phyloP scores from a whole-genome alignment of 352 stramenopile species.

The Globisporangium spiculum region DNA sequence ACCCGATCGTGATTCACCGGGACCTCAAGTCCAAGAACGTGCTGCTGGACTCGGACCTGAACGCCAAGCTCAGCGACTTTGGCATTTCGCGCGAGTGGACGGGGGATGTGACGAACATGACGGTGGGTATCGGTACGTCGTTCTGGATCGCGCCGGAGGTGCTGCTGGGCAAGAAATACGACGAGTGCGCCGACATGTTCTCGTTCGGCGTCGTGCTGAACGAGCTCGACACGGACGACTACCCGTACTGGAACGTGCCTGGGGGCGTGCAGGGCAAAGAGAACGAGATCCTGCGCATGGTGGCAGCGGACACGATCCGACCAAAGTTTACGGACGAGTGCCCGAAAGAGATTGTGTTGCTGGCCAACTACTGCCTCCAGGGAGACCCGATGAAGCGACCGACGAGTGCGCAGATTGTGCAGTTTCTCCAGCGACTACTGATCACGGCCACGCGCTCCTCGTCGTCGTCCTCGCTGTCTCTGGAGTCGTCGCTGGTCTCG shows the following conservation, averaged over 20 bases:
- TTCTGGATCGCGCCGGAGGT: too few relatives aligned
- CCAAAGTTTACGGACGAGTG: neutral
- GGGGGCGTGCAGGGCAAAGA: neutral
- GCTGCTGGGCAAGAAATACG: neutral
- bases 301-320: neutral
- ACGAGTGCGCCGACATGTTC: neutral
- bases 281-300: neutral
- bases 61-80: too few relatives aligned
- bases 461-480: neutral
- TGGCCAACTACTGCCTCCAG: neutral
- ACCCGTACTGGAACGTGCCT: neutral
- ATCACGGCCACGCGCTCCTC: neutral
- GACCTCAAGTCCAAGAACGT: too few relatives aligned
- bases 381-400: neutral
- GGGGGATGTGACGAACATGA: too few relatives aligned
- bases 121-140: too few relatives aligned
- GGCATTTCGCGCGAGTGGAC: too few relatives aligned
- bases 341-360: neutral
- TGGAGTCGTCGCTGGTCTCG: neutral
- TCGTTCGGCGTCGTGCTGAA: neutral
- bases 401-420: neutral
- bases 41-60: too few relatives aligned
- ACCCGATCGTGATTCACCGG: too few relatives aligned
- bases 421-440: conserved; percentile 2
- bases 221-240: neutral